These are phyloP conservation scores for Polyporus arcularius DNA, from an alignment of 768 basidiomycete species.

Conservation along the genomic window DNA sequence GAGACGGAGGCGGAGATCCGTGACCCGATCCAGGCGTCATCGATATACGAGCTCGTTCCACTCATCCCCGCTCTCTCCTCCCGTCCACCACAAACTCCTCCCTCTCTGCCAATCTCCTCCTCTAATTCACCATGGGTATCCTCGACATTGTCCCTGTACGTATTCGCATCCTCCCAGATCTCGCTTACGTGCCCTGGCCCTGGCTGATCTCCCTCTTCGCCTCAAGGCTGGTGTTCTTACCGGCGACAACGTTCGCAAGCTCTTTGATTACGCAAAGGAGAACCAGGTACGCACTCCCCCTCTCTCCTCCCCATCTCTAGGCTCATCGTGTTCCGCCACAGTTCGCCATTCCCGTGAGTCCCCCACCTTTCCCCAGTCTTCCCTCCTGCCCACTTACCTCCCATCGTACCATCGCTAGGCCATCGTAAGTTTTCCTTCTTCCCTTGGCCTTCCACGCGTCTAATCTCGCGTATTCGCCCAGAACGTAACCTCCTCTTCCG, in stretches of 20 bases:
- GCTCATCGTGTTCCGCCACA: constrained; percentile 29
- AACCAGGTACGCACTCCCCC: constrained; percentile 60
- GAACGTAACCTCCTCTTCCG: constrained; percentile 98
- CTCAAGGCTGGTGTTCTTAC: constrained; percentile 89
- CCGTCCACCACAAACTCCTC: not conserved
- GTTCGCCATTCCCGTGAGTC: constrained; percentile 86
- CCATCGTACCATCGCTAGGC: constrained; percentile 46
- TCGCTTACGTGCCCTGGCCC: not conserved
- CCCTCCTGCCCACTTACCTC: not conserved
- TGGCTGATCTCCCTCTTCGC: not conserved
- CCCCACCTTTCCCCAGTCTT: not conserved
- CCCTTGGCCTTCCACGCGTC: not conserved
- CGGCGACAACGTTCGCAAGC: constrained; percentile 91
- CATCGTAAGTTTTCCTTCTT: constrained; percentile 60
- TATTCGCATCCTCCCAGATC: constrained; percentile 12
- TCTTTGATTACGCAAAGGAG: constrained; percentile 92
- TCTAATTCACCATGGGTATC: constrained; percentile 60
- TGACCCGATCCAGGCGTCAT: not conserved
- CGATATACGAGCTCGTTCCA: constrained; percentile 2
- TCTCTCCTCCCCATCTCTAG: not conserved
- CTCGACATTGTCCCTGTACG: constrained; percentile 85
- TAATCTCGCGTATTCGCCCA: constrained; percentile 31
- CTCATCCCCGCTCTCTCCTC: not conserved
- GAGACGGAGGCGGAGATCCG: not conserved
- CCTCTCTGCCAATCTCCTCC: not conserved